Base-by-base conservation (phyloP, 2,329 filamentous ascomycete species). In the Fusarium buharicum region DNA sequence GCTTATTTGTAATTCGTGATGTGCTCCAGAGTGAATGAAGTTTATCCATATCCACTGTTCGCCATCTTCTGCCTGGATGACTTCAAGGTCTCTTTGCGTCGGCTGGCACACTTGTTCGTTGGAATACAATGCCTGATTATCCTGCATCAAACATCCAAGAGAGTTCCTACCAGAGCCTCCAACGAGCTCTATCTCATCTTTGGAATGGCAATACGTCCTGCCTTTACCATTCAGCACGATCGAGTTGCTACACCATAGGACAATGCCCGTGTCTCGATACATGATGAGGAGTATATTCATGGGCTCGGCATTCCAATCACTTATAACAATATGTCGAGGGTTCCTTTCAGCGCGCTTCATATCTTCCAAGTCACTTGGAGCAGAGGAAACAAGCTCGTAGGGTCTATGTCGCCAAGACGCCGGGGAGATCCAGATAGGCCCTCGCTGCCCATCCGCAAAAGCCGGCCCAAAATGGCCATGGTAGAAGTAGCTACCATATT, bases 121-220 rank as follows among this genome's bases (percentile, higher is more conserved):
- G 20, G 33, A 6, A 30, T 37, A 47, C 22, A 37, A n/a, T 2
- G n/a, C n/a, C 22, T 47, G 31, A 2, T 8, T 37, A 4, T n/a
- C 7, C 14, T 47, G 33, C 9, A 28, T 20, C 33, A 37, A 17
- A 17, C 44, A 47, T 14, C 44, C 44, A 14, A 47, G 20, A 17
- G 16, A 16, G 22, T 47, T 37, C 13, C 44, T 37, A 8, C 33
- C 33, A 11, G 33, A 4, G 1, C 33, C 33, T 6, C 9, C 9
- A 9, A 31, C 22, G 13, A 18, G 18, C 8, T 37, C 11, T 16
- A 47, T 37, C 9, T 36, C 20, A 16, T 20, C 22, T 16, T 74
- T 30, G 18, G 52, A 48, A n/a, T 33, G 47, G 10, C 47, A 50
- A 8, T 41, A 27, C 16, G 38, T 41, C 14, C 37, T 50, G 6